Evolutionary conservation across 495 filamentous ascomycete genomes (phyloP).

Genomic region (Hyaloscypha finlandica): DNA sequence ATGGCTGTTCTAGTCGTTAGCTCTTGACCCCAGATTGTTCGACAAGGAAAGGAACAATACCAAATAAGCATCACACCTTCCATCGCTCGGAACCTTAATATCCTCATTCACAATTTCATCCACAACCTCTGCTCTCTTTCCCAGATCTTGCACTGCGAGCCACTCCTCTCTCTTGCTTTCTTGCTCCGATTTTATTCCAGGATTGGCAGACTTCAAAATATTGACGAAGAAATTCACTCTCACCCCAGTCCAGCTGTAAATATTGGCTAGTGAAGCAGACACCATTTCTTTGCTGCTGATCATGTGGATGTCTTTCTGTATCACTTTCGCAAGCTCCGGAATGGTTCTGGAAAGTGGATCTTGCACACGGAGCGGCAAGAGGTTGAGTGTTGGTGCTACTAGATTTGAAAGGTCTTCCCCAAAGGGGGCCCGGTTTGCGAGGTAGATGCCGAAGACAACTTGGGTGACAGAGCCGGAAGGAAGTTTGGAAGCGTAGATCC

Average conservation of each 20-base stretch:
- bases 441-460: constrained; percentile 55
- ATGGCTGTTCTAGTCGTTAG: constrained; percentile 33
- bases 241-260: constrained; percentile 49
- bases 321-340: constrained; percentile 40
- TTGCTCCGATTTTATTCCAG: neutral
- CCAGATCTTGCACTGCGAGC: constrained; percentile 11
- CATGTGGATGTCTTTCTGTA: constrained; percentile 48
- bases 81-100: constrained; percentile 4
- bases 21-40: neutral
- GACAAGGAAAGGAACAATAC: constrained; percentile 11
- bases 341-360: constrained; percentile 32
- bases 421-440: constrained; percentile 52
- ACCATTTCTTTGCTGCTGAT: constrained; percentile 44
- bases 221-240: constrained; percentile 45
- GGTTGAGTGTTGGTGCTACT: constrained; percentile 52
- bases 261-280: constrained; percentile 41
- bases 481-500: constrained; percentile 39
- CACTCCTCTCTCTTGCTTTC: constrained; percentile 6
- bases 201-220: constrained; percentile 34
- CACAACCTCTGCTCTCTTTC: constrained; percentile 19
- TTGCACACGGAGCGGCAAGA: constrained; percentile 50
- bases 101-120: constrained; percentile 10
- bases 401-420: constrained; percentile 36
- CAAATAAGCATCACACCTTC: constrained; percentile 25
- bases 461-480: constrained; percentile 29